phyloP scores from a whole-genome alignment of 2,329 filamentous ascomycete species.

The Phialophora expanda region DNA sequence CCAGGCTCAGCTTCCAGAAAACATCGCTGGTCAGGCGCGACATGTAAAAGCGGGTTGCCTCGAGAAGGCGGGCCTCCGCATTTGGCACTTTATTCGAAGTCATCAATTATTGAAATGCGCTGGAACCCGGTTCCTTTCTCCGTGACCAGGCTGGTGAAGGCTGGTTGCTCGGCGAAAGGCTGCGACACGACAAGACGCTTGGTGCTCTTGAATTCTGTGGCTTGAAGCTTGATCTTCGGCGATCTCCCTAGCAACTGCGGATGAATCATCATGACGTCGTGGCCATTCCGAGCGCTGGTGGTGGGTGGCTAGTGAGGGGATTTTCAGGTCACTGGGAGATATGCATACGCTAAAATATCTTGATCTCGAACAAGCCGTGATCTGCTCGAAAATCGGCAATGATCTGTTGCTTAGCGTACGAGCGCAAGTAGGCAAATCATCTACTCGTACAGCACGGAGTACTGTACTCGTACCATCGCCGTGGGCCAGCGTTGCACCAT shows the following conservation, averaged over 20 bases:
- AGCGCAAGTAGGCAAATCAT: background rate
- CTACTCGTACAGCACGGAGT: background rate
- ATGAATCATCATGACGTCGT: slow-evolving; percentile 2
- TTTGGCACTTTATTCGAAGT: background rate
- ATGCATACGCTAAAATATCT: slow-evolving; percentile 2
- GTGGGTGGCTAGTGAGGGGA: background rate
- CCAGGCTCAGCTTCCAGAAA: slow-evolving; percentile 14
- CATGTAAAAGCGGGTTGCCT: background rate
- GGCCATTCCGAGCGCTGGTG: background rate
- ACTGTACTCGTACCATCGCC: background rate
- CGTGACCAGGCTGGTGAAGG: background rate
- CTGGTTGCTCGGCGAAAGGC: background rate
- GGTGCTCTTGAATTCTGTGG: background rate
- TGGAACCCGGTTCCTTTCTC: background rate
- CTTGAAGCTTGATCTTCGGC: slow-evolving; percentile 2
- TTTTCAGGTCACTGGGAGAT: background rate
- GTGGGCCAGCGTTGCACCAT: background rate
- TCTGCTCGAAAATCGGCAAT: slow-evolving; percentile 14
- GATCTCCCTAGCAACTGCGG: background rate
- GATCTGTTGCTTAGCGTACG: background rate
- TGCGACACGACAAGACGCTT: background rate
- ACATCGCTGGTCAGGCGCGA: slow-evolving; percentile 6
- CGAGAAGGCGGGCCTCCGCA: background rate
- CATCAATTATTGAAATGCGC: background rate
- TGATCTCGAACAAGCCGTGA: slow-evolving; percentile 14